Conservation (phyloP, 164 flowering plant genomes). For the Vitis amurensis region DNA sequence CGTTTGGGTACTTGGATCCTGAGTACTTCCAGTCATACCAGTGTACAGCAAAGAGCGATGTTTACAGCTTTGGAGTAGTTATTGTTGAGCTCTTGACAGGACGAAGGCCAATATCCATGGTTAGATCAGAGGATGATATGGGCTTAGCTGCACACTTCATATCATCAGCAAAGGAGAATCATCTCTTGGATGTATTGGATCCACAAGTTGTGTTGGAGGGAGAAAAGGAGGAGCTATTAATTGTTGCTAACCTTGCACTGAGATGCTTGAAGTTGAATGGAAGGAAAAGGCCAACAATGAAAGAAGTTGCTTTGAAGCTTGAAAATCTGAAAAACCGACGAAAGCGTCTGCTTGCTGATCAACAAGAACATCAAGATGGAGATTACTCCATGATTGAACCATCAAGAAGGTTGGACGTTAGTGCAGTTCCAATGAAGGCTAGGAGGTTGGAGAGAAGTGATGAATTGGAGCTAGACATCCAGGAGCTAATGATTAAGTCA, state of each 20-base stretch:
- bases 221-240: conserved; percentile 15
- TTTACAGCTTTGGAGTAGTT: conserved; percentile 21
- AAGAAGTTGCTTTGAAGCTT: conserved; percentile 13
- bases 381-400: too few species aligned
- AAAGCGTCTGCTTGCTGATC: too few species aligned
- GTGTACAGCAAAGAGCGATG: conserved; percentile 12
- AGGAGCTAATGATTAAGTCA: too few species aligned
- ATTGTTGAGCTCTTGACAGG: conserved; percentile 27
- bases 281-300: conserved; percentile 25
- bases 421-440: too few species aligned
- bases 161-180: conserved; percentile 11
- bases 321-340: background rate
- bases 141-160: conserved; percentile 20
- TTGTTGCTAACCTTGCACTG: conserved; percentile 17
- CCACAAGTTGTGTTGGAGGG: conserved; percentile 6
- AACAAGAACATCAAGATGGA: too few species aligned
- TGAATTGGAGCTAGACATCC: too few species aligned
- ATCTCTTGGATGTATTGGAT: conserved; percentile 19
- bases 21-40: conserved; percentile 22
- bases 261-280: conserved; percentile 20
- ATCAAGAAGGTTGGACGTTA: too few species aligned
- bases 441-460: too few species aligned
- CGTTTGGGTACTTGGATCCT: conserved; percentile 23
- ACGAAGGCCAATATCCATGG: conserved; percentile 15
- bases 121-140: conserved; percentile 8